Percentiles rank a stretch among this genome's conserved stretches.
These are phyloP conservation scores for Penicillium bovifimosum DNA, from an alignment of 495 filamentous ascomycete genomes.

Conservation along the genomic window DNA sequence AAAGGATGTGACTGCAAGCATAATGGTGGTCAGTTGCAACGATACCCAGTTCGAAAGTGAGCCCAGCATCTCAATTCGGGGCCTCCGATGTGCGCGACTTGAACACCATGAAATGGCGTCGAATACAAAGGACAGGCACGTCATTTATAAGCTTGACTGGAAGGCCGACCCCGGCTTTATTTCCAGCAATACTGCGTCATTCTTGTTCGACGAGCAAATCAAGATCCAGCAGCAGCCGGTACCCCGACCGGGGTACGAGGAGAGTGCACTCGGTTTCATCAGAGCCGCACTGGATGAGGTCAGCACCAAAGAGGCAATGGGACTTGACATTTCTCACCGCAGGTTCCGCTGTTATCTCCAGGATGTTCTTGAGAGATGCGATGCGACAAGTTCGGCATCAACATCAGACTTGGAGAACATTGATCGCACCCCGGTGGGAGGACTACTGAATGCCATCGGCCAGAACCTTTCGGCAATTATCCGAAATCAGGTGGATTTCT, in stretches of 20 bases:
- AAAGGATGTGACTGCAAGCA: constrained; percentile 11
- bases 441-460: constrained; percentile 2
- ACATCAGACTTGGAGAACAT: neutral
- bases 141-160: constrained; percentile 23
- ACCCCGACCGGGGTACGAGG: neutral
- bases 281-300: neutral
- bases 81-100: constrained; percentile 16
- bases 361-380: neutral
- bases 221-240: neutral
- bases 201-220: neutral
- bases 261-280: neutral
- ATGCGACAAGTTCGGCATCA: neutral
- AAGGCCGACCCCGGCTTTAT: constrained; percentile 15
- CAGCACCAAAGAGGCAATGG: neutral
- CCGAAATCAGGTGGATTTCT: constrained; percentile 15
- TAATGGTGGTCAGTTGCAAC: constrained; percentile 1
- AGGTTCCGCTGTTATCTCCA: constrained; percentile 2
- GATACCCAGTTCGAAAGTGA: neutral
- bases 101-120: neutral
- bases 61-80: constrained; percentile 11
- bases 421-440: neutral
- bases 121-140: neutral
- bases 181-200: neutral
- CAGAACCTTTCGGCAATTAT: constrained; percentile 8
- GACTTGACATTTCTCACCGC: neutral